These are phyloP conservation scores for Evernia prunastri DNA, from an alignment of 495 filamentous ascomycete genomes.

Conservation along the genomic window DNA sequence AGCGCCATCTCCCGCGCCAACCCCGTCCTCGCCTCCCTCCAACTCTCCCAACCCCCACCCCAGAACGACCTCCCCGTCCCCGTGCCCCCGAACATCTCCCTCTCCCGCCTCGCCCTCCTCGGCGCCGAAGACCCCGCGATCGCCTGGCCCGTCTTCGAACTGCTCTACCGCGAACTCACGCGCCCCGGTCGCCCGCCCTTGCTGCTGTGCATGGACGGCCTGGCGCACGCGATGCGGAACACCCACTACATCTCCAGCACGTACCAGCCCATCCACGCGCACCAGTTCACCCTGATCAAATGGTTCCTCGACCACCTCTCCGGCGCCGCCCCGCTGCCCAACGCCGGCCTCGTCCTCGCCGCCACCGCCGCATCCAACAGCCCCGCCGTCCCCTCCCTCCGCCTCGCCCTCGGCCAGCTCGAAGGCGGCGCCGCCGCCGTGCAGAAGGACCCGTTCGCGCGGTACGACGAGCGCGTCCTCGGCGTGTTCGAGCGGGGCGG, in stretches of 20 bases:
- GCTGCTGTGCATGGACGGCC: slow-evolving; percentile 68
- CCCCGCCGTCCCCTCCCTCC: slow-evolving; percentile 54
- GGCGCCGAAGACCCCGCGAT: slow-evolving; percentile 67
- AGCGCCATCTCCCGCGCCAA: slow-evolving; percentile 67
- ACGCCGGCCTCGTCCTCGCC: slow-evolving; percentile 73
- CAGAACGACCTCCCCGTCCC: slow-evolving; percentile 50
- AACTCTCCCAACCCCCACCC: slow-evolving; percentile 46
- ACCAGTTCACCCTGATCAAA: slow-evolving; percentile 71
- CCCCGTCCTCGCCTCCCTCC: slow-evolving; percentile 52
- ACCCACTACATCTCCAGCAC: slow-evolving; percentile 64
- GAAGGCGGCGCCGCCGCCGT: slow-evolving; percentile 30
- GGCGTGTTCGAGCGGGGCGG: slow-evolving; percentile 37
- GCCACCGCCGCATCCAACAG: slow-evolving; percentile 62
- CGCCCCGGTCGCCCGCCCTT: slow-evolving; percentile 61
- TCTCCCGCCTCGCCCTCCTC: slow-evolving; percentile 59
- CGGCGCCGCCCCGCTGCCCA: slow-evolving; percentile 53
- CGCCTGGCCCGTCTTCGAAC: slow-evolving; percentile 75
- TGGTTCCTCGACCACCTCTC: slow-evolving; percentile 66
- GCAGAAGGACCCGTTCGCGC: slow-evolving; percentile 52
- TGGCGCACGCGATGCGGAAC: slow-evolving; percentile 71
- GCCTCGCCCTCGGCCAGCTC: slow-evolving; percentile 54
- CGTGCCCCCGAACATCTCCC: slow-evolving; percentile 52
- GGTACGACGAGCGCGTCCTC: slow-evolving; percentile 61
- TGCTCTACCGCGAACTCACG: slow-evolving; percentile 72
- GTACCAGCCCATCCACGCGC: slow-evolving; percentile 72